Evolutionary conservation across 805 yeast genomes (phyloP).

Genomic region (Saccharomycopsis sp.): DNA sequence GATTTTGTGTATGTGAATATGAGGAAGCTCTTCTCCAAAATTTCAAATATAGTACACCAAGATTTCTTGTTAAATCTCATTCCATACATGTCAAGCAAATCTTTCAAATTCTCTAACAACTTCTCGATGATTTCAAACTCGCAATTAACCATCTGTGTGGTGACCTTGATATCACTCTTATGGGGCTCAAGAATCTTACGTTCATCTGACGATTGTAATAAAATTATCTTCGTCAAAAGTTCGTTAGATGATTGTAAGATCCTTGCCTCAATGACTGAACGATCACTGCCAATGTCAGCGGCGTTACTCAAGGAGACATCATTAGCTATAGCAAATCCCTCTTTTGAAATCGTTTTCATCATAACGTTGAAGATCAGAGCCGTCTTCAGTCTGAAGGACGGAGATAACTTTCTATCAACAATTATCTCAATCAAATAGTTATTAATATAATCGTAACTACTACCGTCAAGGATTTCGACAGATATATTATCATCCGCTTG

Average conservation of each 20-base stretch:
- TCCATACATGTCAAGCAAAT: conserved; percentile 75
- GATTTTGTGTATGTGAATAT: conserved; percentile 28
- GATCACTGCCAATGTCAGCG: conserved; percentile 14
- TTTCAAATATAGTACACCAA: conserved; percentile 68
- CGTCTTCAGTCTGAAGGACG: conserved; percentile 42
- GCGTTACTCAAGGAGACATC: not conserved
- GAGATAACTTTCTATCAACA: conserved; percentile 36
- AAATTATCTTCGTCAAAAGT: conserved; percentile 38
- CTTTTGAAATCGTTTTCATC: conserved; percentile 27
- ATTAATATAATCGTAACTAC: conserved; percentile 6
- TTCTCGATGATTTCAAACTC: conserved; percentile 65
- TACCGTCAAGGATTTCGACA: conserved; percentile 6
- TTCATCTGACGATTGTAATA: conserved; percentile 26
- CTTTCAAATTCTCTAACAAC: conserved; percentile 56
- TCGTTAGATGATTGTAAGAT: conserved; percentile 43
- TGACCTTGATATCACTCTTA: conserved; percentile 19
- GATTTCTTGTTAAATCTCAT: conserved; percentile 45
- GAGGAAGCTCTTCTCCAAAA: conserved; percentile 51
- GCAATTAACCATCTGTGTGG: conserved; percentile 36
- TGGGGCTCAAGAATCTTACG: not conserved
- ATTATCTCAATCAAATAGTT: conserved; percentile 41
- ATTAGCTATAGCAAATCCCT: conserved; percentile 3
- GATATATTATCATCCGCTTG: conserved; percentile 4
- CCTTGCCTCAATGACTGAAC: conserved; percentile 35
- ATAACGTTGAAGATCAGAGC: conserved; percentile 48